These are phyloP conservation scores for Porcisia hertigi DNA, from an alignment of 208 protist genomes.

Conservation along the genomic window DNA sequence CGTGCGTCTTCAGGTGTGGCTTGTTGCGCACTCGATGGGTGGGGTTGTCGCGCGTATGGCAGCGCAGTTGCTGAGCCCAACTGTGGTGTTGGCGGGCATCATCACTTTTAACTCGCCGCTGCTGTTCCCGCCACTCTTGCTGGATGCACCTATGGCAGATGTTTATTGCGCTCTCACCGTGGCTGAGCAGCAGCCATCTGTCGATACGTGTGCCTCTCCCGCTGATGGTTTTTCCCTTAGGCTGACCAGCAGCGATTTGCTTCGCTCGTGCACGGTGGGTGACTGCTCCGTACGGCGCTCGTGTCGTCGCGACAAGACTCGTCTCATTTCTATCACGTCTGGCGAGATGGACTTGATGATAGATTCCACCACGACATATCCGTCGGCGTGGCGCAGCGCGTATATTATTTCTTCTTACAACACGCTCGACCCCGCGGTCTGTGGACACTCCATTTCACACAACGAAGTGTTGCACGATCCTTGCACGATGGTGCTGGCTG, in stretches of 20 bases:
- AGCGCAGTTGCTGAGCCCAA: constrained; percentile 18
- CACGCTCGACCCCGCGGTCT: constrained; percentile 34
- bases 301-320: neutral
- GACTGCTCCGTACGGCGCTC: constrained; percentile 2
- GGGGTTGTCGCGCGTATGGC: constrained; percentile 49
- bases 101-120: constrained; percentile 56
- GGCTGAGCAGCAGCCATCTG: constrained; percentile 1
- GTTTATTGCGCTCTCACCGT: constrained; percentile 33
- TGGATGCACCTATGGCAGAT: constrained; percentile 43
- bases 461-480: constrained; percentile 40
- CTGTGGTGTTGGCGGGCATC: constrained; percentile 30
- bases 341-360: constrained; percentile 52
- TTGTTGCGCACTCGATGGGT: constrained; percentile 68
- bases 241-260: neutral
- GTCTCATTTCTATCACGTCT: constrained; percentile 42
- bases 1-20: constrained; percentile 28
- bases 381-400: neutral
- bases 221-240: neutral
- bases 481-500: constrained; percentile 34
- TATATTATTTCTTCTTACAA: constrained; percentile 14
- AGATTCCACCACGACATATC: constrained; percentile 26
- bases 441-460: constrained; percentile 38
- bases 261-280: neutral
- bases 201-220: neutral
- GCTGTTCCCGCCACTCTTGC: constrained; percentile 44